Base-by-base conservation (phyloP, 2,329 filamentous ascomycete species). In the Alternaria longipes region DNA sequence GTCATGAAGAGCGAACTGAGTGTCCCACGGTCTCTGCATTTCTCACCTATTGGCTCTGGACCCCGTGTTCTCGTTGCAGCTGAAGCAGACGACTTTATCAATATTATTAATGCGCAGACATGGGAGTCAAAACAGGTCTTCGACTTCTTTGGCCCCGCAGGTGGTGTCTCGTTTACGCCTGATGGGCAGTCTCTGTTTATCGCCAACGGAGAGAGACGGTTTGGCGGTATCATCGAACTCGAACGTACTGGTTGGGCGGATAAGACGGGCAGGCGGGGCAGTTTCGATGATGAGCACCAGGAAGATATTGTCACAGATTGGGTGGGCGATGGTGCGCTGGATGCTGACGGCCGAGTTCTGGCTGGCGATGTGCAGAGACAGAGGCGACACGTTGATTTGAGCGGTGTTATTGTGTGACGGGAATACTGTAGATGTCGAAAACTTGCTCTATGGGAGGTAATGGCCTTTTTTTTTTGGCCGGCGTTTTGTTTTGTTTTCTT, bases 121-220 rank as follows among this genome's bases (percentile, higher is more conserved):
- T 91, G 89, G 69, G 77, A 82, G 22, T 84, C 84, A n/a, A 88
- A 88, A 75, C 91, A 94, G 76, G 87, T 86, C 0, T 79, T 94
- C 9, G 89, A 91, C 62, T 84, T 93, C 56, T 93, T 94, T 75
- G 91, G 91, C 36, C 89, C 92, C 70, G 87, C 92, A 60, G 90
- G 87, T 8, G 91, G 91, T 18, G 80, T 91, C 4, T 83, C 84
- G 20, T 89, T 93, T 65, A 82, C 89, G 5, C 86, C 89, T 41
- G 87, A 88, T 50, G 91, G 91, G 0, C 84, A 86, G 56, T 86
- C 90, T 56, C 77, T 94, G n/a, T 85, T 88, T 54, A 82, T 92
- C 2, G 84, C 91, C 9, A 91, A 90, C 69, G 86, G 85, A 50
- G 91, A 94, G 69, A 78, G 77, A 38, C 80, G 83, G 55, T 86